Conservation (phyloP, 805 yeast genomes). For the Saccharomyces jurei region DNA sequence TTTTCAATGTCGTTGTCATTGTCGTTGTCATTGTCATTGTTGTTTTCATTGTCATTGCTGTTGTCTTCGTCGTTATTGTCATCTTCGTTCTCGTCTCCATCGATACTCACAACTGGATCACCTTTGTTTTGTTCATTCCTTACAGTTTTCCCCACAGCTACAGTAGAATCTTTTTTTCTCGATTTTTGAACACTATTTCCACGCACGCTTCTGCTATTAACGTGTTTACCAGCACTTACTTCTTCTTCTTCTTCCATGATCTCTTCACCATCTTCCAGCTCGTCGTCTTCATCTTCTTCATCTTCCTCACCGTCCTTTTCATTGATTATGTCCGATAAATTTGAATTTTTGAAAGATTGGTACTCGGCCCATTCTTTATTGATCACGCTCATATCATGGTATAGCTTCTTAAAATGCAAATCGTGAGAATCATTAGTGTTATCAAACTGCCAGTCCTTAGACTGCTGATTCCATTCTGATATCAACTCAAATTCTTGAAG, state of each 20-base stretch:
- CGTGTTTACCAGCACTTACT: neutral
- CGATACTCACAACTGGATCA: neutral
- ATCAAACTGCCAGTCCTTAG: conserved; percentile 16
- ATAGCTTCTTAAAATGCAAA: conserved; percentile 10
- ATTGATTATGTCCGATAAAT: neutral
- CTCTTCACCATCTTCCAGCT: neutral
- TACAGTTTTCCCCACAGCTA: neutral
- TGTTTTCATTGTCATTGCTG: conserved; percentile 8
- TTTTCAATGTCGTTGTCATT: conserved; percentile 8
- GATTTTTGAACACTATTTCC: conserved; percentile 3
- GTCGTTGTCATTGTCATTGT: conserved; percentile 4
- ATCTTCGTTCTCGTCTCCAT: conserved; percentile 3
- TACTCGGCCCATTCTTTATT: conserved; percentile 23
- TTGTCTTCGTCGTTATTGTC: conserved; percentile 2
- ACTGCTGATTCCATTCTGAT: conserved; percentile 28
- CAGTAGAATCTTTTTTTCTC: conserved; percentile 1
- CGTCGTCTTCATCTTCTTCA: neutral
- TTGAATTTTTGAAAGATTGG: neutral
- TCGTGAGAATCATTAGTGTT: conserved; percentile 7
- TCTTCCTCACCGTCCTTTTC: conserved; percentile 1
- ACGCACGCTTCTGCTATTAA: neutral
- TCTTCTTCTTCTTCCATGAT: conserved; percentile 1
- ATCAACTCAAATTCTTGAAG: conserved; percentile 32
- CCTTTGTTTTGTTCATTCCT: conserved; percentile 2
- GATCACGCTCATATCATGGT: conserved; percentile 15